Base-by-base conservation (phyloP, 1,139 yeast species). In the Lodderomyces elongisporus region DNA sequence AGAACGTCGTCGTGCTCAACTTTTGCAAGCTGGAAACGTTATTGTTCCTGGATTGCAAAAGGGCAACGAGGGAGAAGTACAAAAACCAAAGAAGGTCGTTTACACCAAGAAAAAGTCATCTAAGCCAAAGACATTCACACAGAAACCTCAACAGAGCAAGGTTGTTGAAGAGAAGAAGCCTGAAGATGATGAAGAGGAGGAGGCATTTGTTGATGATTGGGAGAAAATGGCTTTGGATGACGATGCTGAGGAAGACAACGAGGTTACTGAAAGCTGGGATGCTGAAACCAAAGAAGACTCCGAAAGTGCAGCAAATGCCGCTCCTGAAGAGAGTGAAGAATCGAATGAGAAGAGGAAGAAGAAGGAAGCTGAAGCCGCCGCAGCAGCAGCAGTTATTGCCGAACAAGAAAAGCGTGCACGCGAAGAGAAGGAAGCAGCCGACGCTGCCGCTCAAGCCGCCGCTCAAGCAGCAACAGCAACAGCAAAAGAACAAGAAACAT, bases 1-100 rank as follows among this genome's bases (percentile, higher is more conserved):
- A 52, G 97, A 91, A 54, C 83, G 85, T 56, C 85, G 97, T 66
- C 85, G 95, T 59, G 82, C 85, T 47, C 91, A 83, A 49, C 70
- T 91, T 46, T 70, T 91, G 45, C 82, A 81, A 39, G 67, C 87
- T 20, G 85, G 89, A 44, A 78, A 78, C 50, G 74, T 87, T 34
- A 63, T 66, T 33, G 87, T 89, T 46, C 84, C 87, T 27, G 97
- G 91, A 39, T 72, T 88, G 44, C 67, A 64, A 45, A 64, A 61
- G 30, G 51, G 57, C 23, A 54, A 50, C 20, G 12, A 7, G 6
- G 59, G 52, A 8, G 41, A 36, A 9, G 30, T 35, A 2, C 36
- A 40, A 15, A 44, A 79, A 49, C 77, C 85, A 34, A 84, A 82
- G 67, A 81, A 77, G 60, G 75, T 84, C 33, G 85, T 80, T 6